Evolutionary conservation across 495 filamentous ascomycete genomes (phyloP), one percentile per base, ranked within the genome.

Genomic region (Hypoxylon trugodes): DNA sequence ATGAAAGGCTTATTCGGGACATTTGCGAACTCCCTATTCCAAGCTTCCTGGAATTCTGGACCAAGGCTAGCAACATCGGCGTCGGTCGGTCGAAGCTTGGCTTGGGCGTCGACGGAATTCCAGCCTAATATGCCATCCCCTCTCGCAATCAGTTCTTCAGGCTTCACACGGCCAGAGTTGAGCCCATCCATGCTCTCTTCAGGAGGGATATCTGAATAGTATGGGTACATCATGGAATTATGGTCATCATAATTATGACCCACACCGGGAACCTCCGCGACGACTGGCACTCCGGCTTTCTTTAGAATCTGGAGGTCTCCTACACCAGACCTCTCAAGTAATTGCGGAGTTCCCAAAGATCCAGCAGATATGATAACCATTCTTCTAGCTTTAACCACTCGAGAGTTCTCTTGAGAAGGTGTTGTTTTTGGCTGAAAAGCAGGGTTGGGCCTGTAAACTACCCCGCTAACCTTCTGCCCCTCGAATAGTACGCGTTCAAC

Each of bases 291-390:
- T 16, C 65, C 52, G 16, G 66, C 66, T n/a, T 45, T 54, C 33
- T 71, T 16, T 9, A 76, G 68, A 12, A 74, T 47, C 28, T 71
- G 55, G 1, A 66, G 61, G n/a, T 66, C 55, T 25, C 83, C 85
- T 40, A 86, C 65, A 2, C 85, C 83, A 2, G 85, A 87, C 1
- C 82, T 73, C 65, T 86, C 83, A 4, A 86, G 72, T 5, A 87
- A 56, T 7, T 74, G 67, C 12, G 85, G 81, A 1, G 84, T 78
- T 4, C 77, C 73, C 9, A 81, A 66, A n/a, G 78, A 48, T 2
- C 85, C 85, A 8, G 77, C 74, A 12, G 81, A 80, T 2, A 86
- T 53, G 42, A 87, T 79, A 0, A 86, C 78, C 33, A 86, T 78
- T 50, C 75, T 82, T 12, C 57, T 72, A 0, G 81, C 86, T 19